Conservation (phyloP, 106 monocot species). For the Posidonia australis region DNA sequence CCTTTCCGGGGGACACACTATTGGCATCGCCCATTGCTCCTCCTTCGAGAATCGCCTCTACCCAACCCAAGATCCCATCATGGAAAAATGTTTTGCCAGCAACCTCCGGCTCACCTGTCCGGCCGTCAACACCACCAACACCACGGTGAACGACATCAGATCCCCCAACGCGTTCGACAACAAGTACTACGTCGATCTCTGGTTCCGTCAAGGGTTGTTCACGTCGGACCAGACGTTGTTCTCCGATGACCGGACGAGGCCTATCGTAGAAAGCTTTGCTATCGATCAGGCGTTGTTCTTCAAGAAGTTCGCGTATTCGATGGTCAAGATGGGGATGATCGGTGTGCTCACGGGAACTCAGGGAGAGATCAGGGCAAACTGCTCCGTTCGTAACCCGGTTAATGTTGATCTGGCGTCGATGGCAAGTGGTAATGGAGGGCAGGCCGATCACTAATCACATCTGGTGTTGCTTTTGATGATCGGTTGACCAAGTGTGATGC, state of each 20-base stretch:
- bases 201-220: conserved; percentile 49
- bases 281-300: conserved; percentile 32
- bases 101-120: conserved; percentile 33
- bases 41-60: conserved; percentile 49
- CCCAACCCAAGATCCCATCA: conserved; percentile 25
- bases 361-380: conserved; percentile 43
- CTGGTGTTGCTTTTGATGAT: no score
- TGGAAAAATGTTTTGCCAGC: conserved; percentile 30
- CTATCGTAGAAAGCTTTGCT: conserved; percentile 26
- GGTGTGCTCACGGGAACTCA: conserved; percentile 30
- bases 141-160: conserved; percentile 30
- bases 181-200: conserved; percentile 52
- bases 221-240: conserved; percentile 50
- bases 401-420: no score
- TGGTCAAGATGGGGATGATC: conserved; percentile 54
- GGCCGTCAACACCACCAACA: conserved; percentile 11
- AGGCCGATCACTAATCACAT: no score
- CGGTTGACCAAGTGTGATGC: no score
- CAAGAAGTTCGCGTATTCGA: conserved; percentile 36
- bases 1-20: conserved; percentile 38
- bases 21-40: conserved; percentile 36
- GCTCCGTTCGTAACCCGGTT: no score
- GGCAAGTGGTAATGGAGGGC: no score
- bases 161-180: conserved; percentile 50
- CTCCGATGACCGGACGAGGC: conserved; percentile 23